phyloP scores from a whole-genome alignment of 257 asterid genomes.

The Voacanga thouarsii region DNA sequence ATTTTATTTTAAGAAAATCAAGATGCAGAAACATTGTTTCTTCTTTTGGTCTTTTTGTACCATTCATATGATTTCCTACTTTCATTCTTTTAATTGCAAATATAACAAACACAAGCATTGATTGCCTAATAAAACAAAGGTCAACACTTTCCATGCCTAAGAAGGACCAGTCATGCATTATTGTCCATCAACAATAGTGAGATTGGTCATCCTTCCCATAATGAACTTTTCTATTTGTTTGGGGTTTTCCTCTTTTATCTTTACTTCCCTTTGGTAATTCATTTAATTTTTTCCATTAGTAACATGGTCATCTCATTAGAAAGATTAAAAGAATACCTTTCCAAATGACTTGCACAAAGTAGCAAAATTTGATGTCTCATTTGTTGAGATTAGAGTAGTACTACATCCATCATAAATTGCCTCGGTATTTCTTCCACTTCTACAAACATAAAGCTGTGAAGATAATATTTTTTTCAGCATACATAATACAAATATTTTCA shows the following conservation, averaged over 20 bases:
- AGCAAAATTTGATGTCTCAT: slow-evolving; percentile 86
- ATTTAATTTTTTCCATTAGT: background rate
- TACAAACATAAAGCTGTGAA: slow-evolving; percentile 76
- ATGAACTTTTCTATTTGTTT: background rate
- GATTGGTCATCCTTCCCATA: background rate
- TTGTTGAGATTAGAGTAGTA: slow-evolving; percentile 80
- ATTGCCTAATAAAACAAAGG: too few species aligned
- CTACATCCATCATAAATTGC: slow-evolving; percentile 95
- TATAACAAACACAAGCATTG: background rate
- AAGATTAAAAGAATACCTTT: slow-evolving; percentile 48
- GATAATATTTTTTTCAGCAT: slow-evolving; percentile 23
- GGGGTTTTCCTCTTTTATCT: background rate
- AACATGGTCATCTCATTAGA: background rate
- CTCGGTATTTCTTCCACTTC: slow-evolving; percentile 98
- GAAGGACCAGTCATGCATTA: too few species aligned
- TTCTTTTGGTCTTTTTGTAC: background rate
- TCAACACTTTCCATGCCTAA: background rate
- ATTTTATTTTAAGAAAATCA: background rate
- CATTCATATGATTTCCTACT: background rate
- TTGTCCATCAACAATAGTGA: background rate
- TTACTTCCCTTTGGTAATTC: background rate
- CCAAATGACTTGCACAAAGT: slow-evolving; percentile 82
- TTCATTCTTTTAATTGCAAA: background rate
- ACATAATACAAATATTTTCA: background rate
- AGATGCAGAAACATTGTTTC: background rate